These are phyloP conservation scores for Macrolepiota dolichaula DNA, from an alignment of 768 basidiomycete genomes.

Conservation along the genomic window DNA sequence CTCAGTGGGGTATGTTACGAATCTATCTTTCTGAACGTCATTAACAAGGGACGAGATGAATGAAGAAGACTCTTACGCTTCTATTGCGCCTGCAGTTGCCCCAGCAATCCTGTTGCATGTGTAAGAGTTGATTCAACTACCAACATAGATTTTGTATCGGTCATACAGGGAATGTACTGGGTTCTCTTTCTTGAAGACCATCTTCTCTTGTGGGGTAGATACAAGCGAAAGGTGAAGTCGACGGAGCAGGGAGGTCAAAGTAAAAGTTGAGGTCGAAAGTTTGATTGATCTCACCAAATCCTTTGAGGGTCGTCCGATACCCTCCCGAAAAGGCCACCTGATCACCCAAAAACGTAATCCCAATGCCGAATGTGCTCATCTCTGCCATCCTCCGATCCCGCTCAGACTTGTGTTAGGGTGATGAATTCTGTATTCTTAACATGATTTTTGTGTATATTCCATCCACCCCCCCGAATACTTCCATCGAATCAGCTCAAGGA, in stretches of 20 bases:
- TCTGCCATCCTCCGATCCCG: neutral
- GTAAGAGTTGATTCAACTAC: neutral
- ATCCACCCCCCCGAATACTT: too few species aligned
- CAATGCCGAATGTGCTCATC: neutral
- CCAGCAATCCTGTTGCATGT: conserved; percentile 63
- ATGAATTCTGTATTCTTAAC: too few species aligned
- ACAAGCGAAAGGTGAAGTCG: neutral
- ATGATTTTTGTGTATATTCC: too few species aligned
- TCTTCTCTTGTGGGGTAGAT: neutral
- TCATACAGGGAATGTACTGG: conserved; percentile 73
- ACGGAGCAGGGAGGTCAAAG: neutral
- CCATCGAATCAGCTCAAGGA: too few species aligned
- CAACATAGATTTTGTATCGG: neutral
- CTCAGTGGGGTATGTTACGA: conserved; percentile 87
- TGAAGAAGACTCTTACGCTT: conserved; percentile 60
- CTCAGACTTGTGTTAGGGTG: too few species aligned
- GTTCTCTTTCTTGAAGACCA: conserved; percentile 65
- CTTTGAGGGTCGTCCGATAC: neutral
- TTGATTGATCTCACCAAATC: neutral
- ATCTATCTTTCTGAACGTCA: conserved; percentile 46
- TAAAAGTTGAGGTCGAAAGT: neutral
- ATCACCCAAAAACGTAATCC: conserved; percentile 2
- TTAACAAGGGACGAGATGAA: conserved; percentile 23
- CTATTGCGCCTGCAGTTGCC: conserved; percentile 87
- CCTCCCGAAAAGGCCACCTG: neutral